Percentiles rank a stretch among this genome's conserved stretches.
These are phyloP conservation scores for Fusarium newnesense DNA, from an alignment of 2,329 filamentous ascomycete genomes.

Conservation along the genomic window DNA sequence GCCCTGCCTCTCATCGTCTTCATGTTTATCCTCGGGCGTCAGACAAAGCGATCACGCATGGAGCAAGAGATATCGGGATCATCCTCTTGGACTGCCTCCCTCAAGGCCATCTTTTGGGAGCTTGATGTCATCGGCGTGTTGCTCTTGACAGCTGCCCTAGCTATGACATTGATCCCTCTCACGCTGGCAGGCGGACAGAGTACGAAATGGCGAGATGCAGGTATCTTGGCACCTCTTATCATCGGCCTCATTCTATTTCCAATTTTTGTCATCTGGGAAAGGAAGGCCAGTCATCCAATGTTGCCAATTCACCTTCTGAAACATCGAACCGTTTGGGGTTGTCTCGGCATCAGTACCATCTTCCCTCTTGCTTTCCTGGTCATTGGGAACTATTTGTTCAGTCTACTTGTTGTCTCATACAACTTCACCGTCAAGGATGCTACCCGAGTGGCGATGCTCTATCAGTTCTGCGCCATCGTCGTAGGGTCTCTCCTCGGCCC, in stretches of 20 bases:
- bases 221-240: not conserved
- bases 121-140: not conserved
- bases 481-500: not conserved
- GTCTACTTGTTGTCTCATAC: not conserved
- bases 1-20: not conserved
- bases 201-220: not conserved
- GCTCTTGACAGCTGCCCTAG: not conserved
- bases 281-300: not conserved
- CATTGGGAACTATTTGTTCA: not conserved
- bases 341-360: not conserved
- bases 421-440: not conserved
- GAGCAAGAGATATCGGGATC: too few species aligned
- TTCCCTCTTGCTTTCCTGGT: not conserved
- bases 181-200: not conserved
- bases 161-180: not conserved
- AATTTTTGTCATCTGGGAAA: not conserved
- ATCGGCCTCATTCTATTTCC: not conserved
- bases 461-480: not conserved
- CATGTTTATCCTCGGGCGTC: not conserved
- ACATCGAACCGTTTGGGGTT: not conserved
- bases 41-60: accelerated
- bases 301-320: not conserved
- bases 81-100: not conserved
- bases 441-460: not conserved
- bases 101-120: not conserved